A percentile compares a stretch with the other conserved stretches of the same genome.
Conservation (phyloP, 208 protist genomes). For the Trypanosoma theileri region DNA sequence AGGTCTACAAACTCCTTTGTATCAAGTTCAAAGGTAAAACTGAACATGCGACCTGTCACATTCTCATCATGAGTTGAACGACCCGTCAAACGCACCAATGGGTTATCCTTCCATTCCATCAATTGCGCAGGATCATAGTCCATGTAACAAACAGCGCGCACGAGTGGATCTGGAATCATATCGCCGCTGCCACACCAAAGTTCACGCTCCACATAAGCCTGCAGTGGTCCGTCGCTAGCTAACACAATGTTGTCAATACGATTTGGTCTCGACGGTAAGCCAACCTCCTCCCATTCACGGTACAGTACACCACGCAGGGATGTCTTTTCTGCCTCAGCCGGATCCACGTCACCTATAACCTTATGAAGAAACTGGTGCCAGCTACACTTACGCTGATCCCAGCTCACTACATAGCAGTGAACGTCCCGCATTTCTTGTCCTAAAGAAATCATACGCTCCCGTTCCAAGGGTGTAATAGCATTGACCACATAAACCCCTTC, state of each 20-base stretch:
- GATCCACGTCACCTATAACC: conserved; percentile 61
- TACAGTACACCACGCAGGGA: conserved; percentile 57
- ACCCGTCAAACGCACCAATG: conserved; percentile 36
- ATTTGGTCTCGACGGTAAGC: conserved; percentile 38
- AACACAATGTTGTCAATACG: conserved; percentile 61
- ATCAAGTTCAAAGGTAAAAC: conserved; percentile 27
- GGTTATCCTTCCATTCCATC: conserved; percentile 41
- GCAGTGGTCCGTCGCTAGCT: conserved; percentile 45
- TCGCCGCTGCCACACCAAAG: conserved; percentile 32
- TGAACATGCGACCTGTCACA: conserved; percentile 25
- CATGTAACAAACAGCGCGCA: conserved; percentile 30
- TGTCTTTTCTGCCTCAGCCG: conserved; percentile 27
- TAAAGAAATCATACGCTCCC: conserved; percentile 29
- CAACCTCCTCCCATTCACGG: conserved; percentile 38
- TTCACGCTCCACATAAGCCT: conserved; percentile 46
- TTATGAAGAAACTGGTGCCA: conserved; percentile 47
- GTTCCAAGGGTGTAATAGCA: conserved; percentile 29
- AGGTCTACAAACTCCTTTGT: conserved; percentile 33
- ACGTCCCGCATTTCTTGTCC: conserved; percentile 16
- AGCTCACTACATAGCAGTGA: conserved; percentile 42
- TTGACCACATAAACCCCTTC: conserved; percentile 42
- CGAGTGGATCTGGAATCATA: conserved; percentile 38
- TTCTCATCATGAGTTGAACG: neutral
- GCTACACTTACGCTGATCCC: conserved; percentile 48
- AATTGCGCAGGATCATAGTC: conserved; percentile 32